phyloP scores from a whole-genome alignment of 768 basidiomycete genomes.

The Pulveroboletus ravenelii region DNA sequence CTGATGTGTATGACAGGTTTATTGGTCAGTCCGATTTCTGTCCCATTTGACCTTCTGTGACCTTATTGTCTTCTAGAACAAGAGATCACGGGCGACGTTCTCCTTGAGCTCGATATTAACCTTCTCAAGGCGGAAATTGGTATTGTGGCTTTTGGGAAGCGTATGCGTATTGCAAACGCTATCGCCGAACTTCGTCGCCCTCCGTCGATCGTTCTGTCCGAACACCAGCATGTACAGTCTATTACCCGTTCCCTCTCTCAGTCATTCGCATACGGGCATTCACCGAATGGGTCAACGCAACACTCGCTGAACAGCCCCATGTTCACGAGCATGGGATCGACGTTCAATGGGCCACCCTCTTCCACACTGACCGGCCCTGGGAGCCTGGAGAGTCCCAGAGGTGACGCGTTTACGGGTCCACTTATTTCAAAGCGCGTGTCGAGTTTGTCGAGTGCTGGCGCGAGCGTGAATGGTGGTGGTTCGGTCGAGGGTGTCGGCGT shows the following conservation, averaged over 20 bases:
- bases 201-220: slow-evolving; percentile 55
- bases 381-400: slow-evolving; percentile 32
- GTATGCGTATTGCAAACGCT: slow-evolving; percentile 87
- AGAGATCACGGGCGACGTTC: slow-evolving; percentile 97
- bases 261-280: slow-evolving; percentile 31
- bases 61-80: slow-evolving; percentile 56
- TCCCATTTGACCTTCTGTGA: neutral
- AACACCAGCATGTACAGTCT: slow-evolving; percentile 36
- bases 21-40: slow-evolving; percentile 50
- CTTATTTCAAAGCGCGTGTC: slow-evolving; percentile 23
- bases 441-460: slow-evolving; percentile 24
- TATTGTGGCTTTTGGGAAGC: slow-evolving; percentile 90
- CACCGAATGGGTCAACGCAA: slow-evolving; percentile 37
- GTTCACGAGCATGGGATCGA: slow-evolving; percentile 30
- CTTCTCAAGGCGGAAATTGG: slow-evolving; percentile 92
- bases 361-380: slow-evolving; percentile 20
- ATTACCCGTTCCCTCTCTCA: slow-evolving; percentile 25
- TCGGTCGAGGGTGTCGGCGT: slow-evolving; percentile 19
- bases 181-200: slow-evolving; percentile 83
- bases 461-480: slow-evolving; percentile 24
- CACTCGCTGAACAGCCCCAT: slow-evolving; percentile 43
- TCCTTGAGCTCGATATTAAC: slow-evolving; percentile 88
- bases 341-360: slow-evolving; percentile 18
- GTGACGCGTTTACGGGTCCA: slow-evolving; percentile 15
- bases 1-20: slow-evolving; percentile 79